Evolutionary conservation across 179 eudicot genomes (phyloP).

Genomic region (Drosera spatulata): DNA sequence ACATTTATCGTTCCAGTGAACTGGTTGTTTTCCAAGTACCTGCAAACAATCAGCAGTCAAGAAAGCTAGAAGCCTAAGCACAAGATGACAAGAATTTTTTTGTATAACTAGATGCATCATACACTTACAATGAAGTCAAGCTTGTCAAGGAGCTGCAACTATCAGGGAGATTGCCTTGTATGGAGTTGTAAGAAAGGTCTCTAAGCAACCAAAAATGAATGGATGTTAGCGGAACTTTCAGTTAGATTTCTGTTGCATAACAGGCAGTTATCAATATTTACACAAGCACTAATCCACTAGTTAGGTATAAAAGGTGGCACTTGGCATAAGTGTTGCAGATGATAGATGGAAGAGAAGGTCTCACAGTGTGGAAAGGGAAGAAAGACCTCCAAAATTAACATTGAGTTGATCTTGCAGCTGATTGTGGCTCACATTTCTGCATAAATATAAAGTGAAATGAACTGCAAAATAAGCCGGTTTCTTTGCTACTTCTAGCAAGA

Average conservation of each 20-base stretch:
- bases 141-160: constrained; percentile 27
- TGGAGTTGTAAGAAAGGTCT: constrained; percentile 26
- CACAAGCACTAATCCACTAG: too few relatives aligned
- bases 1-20: constrained; percentile 41
- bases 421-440: constrained; percentile 79
- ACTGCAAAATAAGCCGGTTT: neutral
- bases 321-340: neutral
- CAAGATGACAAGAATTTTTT: neutral
- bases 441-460: constrained; percentile 8
- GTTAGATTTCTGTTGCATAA: neutral
- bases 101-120: neutral
- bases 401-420: constrained; percentile 54
- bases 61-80: constrained; percentile 23
- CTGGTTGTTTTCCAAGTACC: constrained; percentile 38
- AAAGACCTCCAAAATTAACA: constrained; percentile 44
- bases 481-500: neutral
- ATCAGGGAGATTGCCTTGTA: constrained; percentile 29
- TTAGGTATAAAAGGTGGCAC: too few relatives aligned
- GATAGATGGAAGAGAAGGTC: constrained; percentile 14
- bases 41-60: constrained; percentile 6
- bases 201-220: constrained; percentile 14
- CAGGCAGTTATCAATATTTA: neutral
- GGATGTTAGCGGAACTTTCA: neutral
- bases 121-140: constrained; percentile 29
- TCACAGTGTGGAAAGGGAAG: constrained; percentile 64